phyloP scores from a whole-genome alignment of 495 filamentous ascomycete species.

The Penicillium flavigenum region DNA sequence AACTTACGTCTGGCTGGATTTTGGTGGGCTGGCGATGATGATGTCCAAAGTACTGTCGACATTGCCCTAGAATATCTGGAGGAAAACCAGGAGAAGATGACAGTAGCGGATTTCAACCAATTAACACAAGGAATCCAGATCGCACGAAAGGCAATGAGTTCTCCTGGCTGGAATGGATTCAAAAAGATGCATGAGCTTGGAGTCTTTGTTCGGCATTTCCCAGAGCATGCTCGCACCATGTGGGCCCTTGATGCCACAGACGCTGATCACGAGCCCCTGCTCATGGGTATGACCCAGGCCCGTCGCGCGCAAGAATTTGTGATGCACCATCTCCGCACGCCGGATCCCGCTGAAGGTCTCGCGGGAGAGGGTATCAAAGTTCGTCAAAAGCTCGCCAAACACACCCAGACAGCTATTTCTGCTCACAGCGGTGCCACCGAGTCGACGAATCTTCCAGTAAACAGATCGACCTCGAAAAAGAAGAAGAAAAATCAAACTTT shows the following conservation, averaged over 20 bases:
- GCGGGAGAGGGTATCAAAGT: constrained; percentile 46
- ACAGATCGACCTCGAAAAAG: constrained; percentile 17
- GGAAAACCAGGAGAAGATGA: constrained; percentile 52
- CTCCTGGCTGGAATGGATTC: constrained; percentile 62
- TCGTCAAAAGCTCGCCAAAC: constrained; percentile 32
- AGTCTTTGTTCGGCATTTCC: constrained; percentile 63
- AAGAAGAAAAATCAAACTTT: constrained; percentile 36
- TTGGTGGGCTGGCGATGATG: constrained; percentile 79
- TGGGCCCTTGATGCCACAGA: constrained; percentile 61
- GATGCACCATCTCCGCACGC: constrained; percentile 47
- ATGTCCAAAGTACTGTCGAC: constrained; percentile 62
- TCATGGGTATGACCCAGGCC: constrained; percentile 58
- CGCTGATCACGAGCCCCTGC: constrained; percentile 31
- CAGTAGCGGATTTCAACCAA: constrained; percentile 55
- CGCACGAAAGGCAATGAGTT: constrained; percentile 58
- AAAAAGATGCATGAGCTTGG: constrained; percentile 75
- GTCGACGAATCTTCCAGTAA: constrained; percentile 12
- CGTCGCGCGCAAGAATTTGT: constrained; percentile 59
- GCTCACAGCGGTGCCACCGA: constrained; percentile 21
- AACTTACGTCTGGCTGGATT: constrained; percentile 88
- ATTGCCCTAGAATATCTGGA: constrained; percentile 63
- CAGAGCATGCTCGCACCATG: constrained; percentile 44
- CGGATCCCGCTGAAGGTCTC: constrained; percentile 53
- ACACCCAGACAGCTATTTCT: constrained; percentile 17
- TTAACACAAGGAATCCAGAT: constrained; percentile 62